Conservation (phyloP, 352 stramenopile species). For the Phytopythium litorale region DNA sequence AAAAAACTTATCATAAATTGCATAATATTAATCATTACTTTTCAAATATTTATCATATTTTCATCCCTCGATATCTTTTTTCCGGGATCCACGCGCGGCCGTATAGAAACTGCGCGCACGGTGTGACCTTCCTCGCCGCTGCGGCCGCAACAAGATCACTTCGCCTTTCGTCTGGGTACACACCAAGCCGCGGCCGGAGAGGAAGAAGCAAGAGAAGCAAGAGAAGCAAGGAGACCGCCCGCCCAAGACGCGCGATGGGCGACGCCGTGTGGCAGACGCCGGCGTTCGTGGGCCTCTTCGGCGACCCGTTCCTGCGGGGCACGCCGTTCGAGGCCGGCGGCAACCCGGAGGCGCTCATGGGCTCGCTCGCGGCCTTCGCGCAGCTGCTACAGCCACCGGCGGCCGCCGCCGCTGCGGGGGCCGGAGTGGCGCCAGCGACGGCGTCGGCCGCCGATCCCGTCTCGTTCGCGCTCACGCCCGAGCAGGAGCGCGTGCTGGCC, state of each 20-base stretch:
- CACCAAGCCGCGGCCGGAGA: not conserved
- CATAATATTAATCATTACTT: no score
- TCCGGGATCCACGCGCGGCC: not conserved
- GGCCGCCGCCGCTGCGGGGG: constrained; percentile 5
- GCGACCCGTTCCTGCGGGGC: constrained; percentile 71
- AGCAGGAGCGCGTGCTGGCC: constrained; percentile 49
- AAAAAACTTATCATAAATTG: no score
- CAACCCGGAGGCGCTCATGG: constrained; percentile 58
- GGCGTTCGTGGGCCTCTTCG: constrained; percentile 71
- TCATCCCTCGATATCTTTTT: no score
- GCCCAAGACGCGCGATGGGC: constrained; percentile 11
- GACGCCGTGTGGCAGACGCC: constrained; percentile 58
- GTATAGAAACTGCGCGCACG: not conserved
- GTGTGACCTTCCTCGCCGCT: not conserved
- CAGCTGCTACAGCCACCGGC: constrained; percentile 29
- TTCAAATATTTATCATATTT: no score
- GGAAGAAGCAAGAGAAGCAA: constrained; percentile 2
- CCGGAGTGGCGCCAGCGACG: no score
- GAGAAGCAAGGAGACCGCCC: not conserved
- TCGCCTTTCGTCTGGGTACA: not conserved
- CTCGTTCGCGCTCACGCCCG: constrained; percentile 39
- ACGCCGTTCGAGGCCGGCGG: constrained; percentile 78
- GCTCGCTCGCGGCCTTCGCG: constrained; percentile 34
- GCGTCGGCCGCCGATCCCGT: constrained; percentile 21
- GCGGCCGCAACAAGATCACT: not conserved